Conservation (phyloP, 108 stramenopile species). For the Pseudonitzschia delicatissima region DNA sequence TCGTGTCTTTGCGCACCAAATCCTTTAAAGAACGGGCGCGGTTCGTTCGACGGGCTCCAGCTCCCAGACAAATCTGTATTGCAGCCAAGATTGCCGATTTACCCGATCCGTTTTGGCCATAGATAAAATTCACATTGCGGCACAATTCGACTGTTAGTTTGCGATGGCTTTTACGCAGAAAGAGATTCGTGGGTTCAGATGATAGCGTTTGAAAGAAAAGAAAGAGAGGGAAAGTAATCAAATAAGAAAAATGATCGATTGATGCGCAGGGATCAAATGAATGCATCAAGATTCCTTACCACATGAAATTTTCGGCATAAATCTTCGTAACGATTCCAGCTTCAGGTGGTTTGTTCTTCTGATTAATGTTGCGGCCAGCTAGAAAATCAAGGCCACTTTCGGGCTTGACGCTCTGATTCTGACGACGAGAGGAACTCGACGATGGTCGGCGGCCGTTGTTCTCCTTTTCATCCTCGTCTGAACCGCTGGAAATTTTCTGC, state of each 20-base stretch:
- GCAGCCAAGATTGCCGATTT: conserved; percentile 95
- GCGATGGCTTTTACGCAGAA: conserved; percentile 33
- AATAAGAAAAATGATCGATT: too few relatives aligned
- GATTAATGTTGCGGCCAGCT: conserved; percentile 6
- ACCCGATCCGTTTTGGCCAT: conserved; percentile 92
- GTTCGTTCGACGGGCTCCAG: conserved; percentile 81
- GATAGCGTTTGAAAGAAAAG: neutral
- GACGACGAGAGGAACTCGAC: neutral
- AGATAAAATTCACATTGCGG: conserved; percentile 93
- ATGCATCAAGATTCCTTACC: neutral
- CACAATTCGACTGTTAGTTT: conserved; percentile 65
- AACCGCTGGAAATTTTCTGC: neutral
- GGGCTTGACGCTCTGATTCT: neutral
- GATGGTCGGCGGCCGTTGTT: conserved; percentile 9
- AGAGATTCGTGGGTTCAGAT: too few relatives aligned
- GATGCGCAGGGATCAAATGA: too few relatives aligned
- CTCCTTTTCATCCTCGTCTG: conserved; percentile 7
- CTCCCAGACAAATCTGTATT: conserved; percentile 95
- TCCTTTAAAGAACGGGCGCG: conserved; percentile 84
- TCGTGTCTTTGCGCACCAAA: conserved; percentile 82
- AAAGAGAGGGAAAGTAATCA: conserved; percentile 24
- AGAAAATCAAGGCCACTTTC: neutral
- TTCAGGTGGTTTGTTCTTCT: conserved; percentile 24
- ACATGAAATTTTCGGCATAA: conserved; percentile 96
- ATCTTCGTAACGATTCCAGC: conserved; percentile 47